Evolutionary conservation across 2,329 filamentous ascomycete genomes (phyloP), one percentile per base, ranked within the genome.

Genomic region (Monilinia fructigena): DNA sequence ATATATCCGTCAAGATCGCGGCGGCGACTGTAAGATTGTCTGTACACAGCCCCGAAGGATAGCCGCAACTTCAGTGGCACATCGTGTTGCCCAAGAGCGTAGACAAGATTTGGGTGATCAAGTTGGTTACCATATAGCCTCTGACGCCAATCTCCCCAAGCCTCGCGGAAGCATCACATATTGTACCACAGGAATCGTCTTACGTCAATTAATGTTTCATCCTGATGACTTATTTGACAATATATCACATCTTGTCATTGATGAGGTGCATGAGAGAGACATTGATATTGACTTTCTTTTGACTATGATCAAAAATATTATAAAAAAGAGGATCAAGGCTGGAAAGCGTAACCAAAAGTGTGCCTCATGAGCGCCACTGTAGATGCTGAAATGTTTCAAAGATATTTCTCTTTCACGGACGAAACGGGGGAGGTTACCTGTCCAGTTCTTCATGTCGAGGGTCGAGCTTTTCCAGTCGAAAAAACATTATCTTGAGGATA

Each of bases 21-120:
- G 93, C 4, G 85, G 84, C 20, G 85, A 85, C 14, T 90, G 88
- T 47, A 97, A 95, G 74, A 95, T 99, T 69, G 86, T 98, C 66
- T 96, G 96, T 73, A 98, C 94, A 0, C 95, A 99, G 73, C 95
- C 95, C 16, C 88, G 94, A 66, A 86, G 95, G 76, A 97, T 99
- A 70, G 97, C 93, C 16, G 94, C 95, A 2, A 84, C 97, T 4
- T 93, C 94, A 60, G 84, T 98, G 68, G 95, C 95, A 5, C 92
- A 97, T 76, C 88, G 95, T 72, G 95, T 98, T 3, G 92, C 91
- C 45, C 92, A 96, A 72, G 95, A 99, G 78, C 86, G 94, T 67
- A 95, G 91, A 76, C 86, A 85, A 11, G 81, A 79, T 28, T 87
- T 97, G 4, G 93, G 93, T 10, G 87, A 91, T 45, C 93, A 97